Base-by-base conservation (phyloP, 805 yeast genomes). In the Cyberlindnera nakhonratchasimensis region DNA sequence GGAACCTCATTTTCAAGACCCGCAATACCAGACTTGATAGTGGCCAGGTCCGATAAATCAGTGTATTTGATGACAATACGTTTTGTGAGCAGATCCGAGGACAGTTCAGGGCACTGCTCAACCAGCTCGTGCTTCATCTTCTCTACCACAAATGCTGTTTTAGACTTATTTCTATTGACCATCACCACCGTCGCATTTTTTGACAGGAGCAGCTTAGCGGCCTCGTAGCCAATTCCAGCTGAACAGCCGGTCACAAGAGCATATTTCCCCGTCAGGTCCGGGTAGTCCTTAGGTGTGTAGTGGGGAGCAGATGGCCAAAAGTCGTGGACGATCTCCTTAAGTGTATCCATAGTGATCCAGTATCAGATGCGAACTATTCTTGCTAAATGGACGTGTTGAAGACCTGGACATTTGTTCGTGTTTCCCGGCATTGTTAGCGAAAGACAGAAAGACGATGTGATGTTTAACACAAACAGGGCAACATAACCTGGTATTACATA, bases 31-130 rank as follows among this genome's bases (percentile, higher is more conserved):
- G 66, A 58, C 45, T 61, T 64, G 42, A 74, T 58, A 2, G 72
- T 62, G 5, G 62, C 42, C 43, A 77, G 56, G 51, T 77, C 80
- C 26, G 62, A 40, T 39, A 68, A 57, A 50, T 69, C 72, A 10
- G 60, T 52, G 14, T 49, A 47, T 10, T 65, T 51, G 17, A 56
- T 46, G 22, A 51, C 45, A 28, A 61, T 46, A 29, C 53, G 46
- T 12, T 48, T 43, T 43, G 48, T 35, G 39, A 62, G 28, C 45
- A 42, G 4, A 32, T 37, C 46, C 2, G 38, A 36, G 0, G 35
- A 23, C 4, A 48, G 26, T 7, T 45, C 23, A 1, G 54, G 35
- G 44, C 42, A 53, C 11, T 40, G 40, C 20, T 59, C 53, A 8
- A 59, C 34, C 20, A 36, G 28, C 26, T 58, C 58, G 3, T 45